phyloP scores from a whole-genome alignment of 176 grass and related monocot genomes.

The Aechmea fasciata region DNA sequence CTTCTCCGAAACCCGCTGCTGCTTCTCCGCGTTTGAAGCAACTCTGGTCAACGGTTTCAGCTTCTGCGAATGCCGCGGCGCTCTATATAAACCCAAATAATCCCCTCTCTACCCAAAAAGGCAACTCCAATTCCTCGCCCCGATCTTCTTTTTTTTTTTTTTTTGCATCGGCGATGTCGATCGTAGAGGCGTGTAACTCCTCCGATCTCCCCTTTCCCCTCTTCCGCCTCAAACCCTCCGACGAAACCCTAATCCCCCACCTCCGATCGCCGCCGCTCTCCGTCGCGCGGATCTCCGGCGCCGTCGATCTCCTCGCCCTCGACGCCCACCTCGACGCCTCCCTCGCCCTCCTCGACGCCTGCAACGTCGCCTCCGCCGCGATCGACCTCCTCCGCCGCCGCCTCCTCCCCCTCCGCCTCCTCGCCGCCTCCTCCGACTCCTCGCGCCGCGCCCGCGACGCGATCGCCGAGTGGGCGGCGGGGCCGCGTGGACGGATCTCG shows the following conservation, averaged over 20 bases:
- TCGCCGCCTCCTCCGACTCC: not conserved
- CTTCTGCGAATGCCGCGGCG: too few relatives aligned
- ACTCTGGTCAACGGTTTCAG: too few relatives aligned
- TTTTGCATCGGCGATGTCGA: not conserved
- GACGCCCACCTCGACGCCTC: slow-evolving; percentile 21
- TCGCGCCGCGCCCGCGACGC: slow-evolving; percentile 11
- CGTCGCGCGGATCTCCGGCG: slow-evolving; percentile 3
- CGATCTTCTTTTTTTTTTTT: not conserved
- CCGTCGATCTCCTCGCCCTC: slow-evolving; percentile 14
- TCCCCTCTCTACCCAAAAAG: not conserved
- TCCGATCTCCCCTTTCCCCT: not conserved
- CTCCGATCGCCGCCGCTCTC: not conserved
- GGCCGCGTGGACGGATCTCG: not conserved
- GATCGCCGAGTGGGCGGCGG: slow-evolving; percentile 20
- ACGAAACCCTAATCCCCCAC: not conserved
- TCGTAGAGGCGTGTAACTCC: not conserved
- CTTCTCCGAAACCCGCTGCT: too few relatives aligned
- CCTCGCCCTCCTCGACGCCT: slow-evolving; percentile 29
- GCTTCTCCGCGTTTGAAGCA: too few relatives aligned
- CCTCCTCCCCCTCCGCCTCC: slow-evolving; percentile 13
- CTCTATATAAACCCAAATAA: too few relatives aligned
- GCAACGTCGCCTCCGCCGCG: slow-evolving; percentile 22
- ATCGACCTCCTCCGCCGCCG: slow-evolving; percentile 17
- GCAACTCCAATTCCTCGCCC: not conserved
- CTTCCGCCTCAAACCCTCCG: not conserved